Percentiles rank a stretch among this genome's conserved stretches.
Evolutionary conservation across 495 filamentous ascomycete genomes (phyloP).

Genomic region (Tuber magnatum): DNA sequence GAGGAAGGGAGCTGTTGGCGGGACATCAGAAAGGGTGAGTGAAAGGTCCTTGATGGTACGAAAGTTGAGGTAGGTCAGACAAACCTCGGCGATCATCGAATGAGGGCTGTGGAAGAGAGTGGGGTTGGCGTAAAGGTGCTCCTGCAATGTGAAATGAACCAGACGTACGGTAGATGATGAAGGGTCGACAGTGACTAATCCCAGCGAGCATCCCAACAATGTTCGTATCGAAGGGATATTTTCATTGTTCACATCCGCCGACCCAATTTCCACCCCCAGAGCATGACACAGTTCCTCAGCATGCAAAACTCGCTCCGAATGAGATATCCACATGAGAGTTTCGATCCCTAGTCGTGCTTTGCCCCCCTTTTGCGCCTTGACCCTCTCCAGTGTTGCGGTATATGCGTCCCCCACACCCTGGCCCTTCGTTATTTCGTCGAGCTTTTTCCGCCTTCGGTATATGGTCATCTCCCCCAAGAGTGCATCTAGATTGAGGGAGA

Average conservation of each 20-base stretch:
- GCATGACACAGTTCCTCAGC: background rate
- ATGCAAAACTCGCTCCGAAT: background rate
- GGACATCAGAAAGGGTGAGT: background rate
- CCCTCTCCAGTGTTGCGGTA: background rate
- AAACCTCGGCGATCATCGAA: background rate
- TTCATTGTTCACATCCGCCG: background rate
- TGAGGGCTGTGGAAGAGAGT: background rate
- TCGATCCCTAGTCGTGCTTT: background rate
- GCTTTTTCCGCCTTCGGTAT: background rate
- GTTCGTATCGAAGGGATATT: background rate
- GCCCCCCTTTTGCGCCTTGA: background rate
- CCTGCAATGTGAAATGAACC: background rate
- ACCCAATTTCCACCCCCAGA: background rate
- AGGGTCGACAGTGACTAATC: background rate
- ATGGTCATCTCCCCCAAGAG: background rate
- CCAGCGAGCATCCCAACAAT: background rate
- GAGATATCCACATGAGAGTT: background rate
- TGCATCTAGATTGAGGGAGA: background rate
- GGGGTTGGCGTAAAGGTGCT: background rate
- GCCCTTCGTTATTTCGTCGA: background rate
- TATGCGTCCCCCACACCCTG: background rate
- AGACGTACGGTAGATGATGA: background rate
- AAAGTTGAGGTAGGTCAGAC: background rate
- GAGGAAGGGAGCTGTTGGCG: background rate
- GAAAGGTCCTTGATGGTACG: background rate